Evolutionary conservation across 2,329 filamentous ascomycete genomes (phyloP).

Genomic region (Pyrenochaeta sp.): DNA sequence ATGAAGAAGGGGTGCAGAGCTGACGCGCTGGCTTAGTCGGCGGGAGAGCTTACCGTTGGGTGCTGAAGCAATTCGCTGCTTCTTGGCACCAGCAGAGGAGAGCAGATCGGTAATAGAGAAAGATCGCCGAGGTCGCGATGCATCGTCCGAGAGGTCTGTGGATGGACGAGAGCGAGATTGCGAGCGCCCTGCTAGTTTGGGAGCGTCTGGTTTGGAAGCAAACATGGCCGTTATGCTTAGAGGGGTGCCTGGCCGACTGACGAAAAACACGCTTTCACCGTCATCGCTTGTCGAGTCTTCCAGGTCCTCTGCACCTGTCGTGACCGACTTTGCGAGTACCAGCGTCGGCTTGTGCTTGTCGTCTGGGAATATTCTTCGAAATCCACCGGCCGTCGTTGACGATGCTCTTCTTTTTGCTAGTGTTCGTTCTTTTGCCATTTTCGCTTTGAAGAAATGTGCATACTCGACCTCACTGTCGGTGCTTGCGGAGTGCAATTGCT

Average conservation of each 20-base stretch:
- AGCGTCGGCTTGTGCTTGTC: constrained; percentile 56
- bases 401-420: constrained; percentile 52
- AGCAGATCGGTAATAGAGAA: constrained; percentile 60
- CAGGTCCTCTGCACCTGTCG: constrained; percentile 40
- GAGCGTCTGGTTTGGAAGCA: constrained; percentile 29
- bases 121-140: constrained; percentile 52
- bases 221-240: constrained; percentile 41
- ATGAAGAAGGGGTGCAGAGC: constrained; percentile 42
- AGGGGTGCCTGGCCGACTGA: constrained; percentile 50
- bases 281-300: constrained; percentile 48
- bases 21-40: constrained; percentile 40
- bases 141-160: constrained; percentile 28
- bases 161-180: constrained; percentile 22
- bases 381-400: constrained; percentile 44
- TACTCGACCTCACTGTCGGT: constrained; percentile 43
- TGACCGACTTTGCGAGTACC: constrained; percentile 54
- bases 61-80: constrained; percentile 40
- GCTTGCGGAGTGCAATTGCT: constrained; percentile 21
- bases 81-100: constrained; percentile 47
- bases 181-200: constrained; percentile 12
- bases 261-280: constrained; percentile 48
- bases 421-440: constrained; percentile 43
- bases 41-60: constrained; percentile 36
- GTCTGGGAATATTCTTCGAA: constrained; percentile 55
- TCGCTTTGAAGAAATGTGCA: constrained; percentile 48